A percentile compares a stretch with the other conserved stretches of the same genome.
Conservation (phyloP, 106 monocot genomes). For the Platanthera guangdongensis region DNA sequence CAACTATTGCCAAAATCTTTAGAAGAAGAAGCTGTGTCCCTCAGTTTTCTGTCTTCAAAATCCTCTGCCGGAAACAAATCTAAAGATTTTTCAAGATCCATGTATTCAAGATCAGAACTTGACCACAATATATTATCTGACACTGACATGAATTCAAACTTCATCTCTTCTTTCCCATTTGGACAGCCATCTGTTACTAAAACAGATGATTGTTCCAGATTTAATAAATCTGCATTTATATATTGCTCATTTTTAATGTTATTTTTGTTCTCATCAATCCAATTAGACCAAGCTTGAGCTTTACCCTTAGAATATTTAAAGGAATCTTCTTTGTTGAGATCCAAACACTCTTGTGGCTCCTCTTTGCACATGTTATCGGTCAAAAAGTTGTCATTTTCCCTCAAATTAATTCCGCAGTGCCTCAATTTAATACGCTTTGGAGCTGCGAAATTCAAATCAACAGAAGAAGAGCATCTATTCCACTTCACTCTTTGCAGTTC, state of each 20-base stretch:
- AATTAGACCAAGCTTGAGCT: not conserved
- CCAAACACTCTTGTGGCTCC: conserved; percentile 4
- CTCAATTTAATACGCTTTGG: not conserved
- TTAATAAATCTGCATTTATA: not conserved
- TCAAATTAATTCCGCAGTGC: not conserved
- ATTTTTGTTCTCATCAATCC: not conserved
- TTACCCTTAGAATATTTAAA: conserved; percentile 11
- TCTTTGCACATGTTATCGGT: not conserved
- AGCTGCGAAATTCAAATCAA: not conserved
- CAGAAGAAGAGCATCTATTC: not conserved
- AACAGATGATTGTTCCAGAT: conserved; percentile 4
- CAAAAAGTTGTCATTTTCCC: conserved; percentile 1
- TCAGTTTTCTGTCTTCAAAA: conserved; percentile 10
- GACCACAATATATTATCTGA: conserved; percentile 11
- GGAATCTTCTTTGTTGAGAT: conserved; percentile 18
- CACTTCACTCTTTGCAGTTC: not conserved
- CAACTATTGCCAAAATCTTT: conserved; percentile 1
- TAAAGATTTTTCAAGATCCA: conserved; percentile 11
- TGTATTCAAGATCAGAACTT: conserved; percentile 18
- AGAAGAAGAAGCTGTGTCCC: conserved; percentile 29
- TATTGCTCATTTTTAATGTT: conserved; percentile 7
- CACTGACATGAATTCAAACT: conserved; percentile 10
- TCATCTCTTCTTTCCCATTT: conserved; percentile 2
- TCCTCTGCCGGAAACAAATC: conserved; percentile 9
- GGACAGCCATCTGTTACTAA: not conserved